phyloP scores from a whole-genome alignment of 768 basidiomycete species.

The Boletus sensibilis region DNA sequence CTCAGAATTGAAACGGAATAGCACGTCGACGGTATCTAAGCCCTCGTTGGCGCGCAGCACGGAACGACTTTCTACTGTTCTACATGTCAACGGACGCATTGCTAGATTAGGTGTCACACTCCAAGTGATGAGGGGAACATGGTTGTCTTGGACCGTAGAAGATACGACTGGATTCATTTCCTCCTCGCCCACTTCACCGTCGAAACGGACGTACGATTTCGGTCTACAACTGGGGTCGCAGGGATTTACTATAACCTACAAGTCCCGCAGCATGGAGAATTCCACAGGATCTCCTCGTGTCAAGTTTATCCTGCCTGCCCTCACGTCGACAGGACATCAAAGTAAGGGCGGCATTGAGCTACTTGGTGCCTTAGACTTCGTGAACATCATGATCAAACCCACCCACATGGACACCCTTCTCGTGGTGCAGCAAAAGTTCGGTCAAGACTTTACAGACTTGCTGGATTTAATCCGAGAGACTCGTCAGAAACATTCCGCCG shows the following conservation, averaged over 20 bases:
- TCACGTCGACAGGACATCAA: conserved; percentile 63
- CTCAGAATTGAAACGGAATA: conserved; percentile 55
- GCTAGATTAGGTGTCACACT: conserved; percentile 56
- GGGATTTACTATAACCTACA: conserved; percentile 56
- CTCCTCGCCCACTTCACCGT: conserved; percentile 34
- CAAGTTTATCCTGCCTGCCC: conserved; percentile 62
- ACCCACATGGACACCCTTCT: conserved; percentile 82
- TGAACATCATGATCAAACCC: conserved; percentile 74
- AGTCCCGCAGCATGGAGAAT: conserved; percentile 35
- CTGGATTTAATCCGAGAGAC: conserved; percentile 64
- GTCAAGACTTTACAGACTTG: conserved; percentile 84
- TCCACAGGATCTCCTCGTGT: conserved; percentile 47
- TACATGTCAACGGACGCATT: conserved; percentile 56
- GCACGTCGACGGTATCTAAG: conserved; percentile 34
- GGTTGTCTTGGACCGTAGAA: conserved; percentile 73
- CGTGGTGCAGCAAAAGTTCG: conserved; percentile 85
- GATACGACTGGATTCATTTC: conserved; percentile 49
- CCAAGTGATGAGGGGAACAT: conserved; percentile 86
- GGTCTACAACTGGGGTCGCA: conserved; percentile 67
- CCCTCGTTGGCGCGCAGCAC: conserved; percentile 26
- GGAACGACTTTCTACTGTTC: conserved; percentile 14
- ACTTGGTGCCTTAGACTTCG: conserved; percentile 61
- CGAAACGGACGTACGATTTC: conserved; percentile 44
- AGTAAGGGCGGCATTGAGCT: conserved; percentile 45
- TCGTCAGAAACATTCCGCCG: conserved; percentile 34